Evolutionary conservation across 306 rosid species (phyloP).

Genomic region (Vigna nakashimae): DNA sequence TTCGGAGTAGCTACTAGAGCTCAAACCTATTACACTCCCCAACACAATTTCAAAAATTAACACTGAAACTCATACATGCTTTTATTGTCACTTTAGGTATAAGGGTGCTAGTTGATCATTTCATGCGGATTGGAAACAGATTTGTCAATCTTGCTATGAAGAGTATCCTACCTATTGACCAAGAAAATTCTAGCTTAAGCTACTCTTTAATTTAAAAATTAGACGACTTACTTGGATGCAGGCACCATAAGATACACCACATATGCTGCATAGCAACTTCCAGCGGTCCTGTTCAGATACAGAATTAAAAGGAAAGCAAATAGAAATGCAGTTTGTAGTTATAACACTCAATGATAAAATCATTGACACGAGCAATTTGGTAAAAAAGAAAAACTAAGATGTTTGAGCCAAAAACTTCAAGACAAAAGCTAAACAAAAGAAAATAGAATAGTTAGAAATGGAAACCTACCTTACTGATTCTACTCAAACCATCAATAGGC

Average conservation of each 20-base stretch:
- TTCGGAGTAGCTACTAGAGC: background rate
- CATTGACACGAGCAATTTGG: constrained; percentile 35
- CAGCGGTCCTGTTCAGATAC: constrained; percentile 87
- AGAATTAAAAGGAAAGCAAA: constrained; percentile 32
- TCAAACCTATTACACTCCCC: background rate
- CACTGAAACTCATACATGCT: constrained; percentile 1
- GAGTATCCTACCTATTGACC: constrained; percentile 10
- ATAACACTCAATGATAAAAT: constrained; percentile 16
- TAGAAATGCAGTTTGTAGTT: constrained; percentile 4
- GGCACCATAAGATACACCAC: constrained; percentile 96
- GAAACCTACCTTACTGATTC: constrained; percentile 82
- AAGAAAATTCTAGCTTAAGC: constrained; percentile 27
- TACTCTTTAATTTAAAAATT: constrained; percentile 37
- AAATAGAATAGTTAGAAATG: constrained; percentile 5
- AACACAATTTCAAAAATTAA: background rate
- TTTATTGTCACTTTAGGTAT: constrained; percentile 15
- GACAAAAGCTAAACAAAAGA: background rate
- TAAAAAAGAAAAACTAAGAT: constrained; percentile 24
- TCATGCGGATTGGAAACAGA: constrained; percentile 5
- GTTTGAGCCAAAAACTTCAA: background rate
- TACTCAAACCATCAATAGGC: constrained; percentile 92
- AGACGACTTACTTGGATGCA: constrained; percentile 89
- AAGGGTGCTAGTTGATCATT: constrained; percentile 12
- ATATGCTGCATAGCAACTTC: constrained; percentile 96
- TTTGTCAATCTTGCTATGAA: constrained; percentile 2